Conservation (phyloP, 1,284 basidiomycete genomes). For the Heterobasidion irregulare region DNA sequence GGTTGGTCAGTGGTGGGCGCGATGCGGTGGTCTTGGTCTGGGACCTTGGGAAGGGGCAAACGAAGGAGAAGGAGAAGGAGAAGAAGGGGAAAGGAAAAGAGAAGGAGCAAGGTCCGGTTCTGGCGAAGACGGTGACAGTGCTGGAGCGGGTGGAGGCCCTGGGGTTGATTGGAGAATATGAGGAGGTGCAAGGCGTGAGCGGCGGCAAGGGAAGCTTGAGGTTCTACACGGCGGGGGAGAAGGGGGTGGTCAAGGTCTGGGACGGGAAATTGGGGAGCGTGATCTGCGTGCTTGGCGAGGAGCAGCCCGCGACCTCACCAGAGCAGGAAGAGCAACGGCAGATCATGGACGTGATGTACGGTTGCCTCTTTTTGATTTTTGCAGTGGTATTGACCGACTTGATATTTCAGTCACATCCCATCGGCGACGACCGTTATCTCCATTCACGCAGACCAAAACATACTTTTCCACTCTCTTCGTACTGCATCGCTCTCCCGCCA, state of each 20-base stretch:
- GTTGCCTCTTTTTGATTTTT: conserved; percentile 14
- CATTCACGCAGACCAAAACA: conserved; percentile 96
- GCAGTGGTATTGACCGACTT: conserved; percentile 14
- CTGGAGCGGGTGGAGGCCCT: conserved; percentile 85
- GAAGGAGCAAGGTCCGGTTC: conserved; percentile 34
- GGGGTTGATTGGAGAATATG: conserved; percentile 56
- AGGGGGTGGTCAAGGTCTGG: conserved; percentile 80
- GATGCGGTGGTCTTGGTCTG: conserved; percentile 89
- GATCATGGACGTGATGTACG: conserved; percentile 65
- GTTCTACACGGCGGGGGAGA: conserved; percentile 87
- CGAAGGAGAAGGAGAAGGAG: conserved; percentile 20
- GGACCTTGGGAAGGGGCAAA: conserved; percentile 44
- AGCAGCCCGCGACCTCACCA: conserved; percentile 23
- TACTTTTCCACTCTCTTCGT: conserved; percentile 77
- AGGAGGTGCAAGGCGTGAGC: conserved; percentile 34
- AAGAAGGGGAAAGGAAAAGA: conserved; percentile 46
- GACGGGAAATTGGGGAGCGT: conserved; percentile 62
- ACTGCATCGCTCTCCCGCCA: conserved; percentile 68
- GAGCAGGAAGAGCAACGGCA: conserved; percentile 75
- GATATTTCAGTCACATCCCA: conserved; percentile 53
- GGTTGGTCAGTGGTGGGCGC: conserved; percentile 82
- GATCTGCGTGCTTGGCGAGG: conserved; percentile 54
- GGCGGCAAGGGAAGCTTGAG: conserved; percentile 35
- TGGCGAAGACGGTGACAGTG: conserved; percentile 81
- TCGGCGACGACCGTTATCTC: conserved; percentile 66